A percentile compares a stretch with the other conserved stretches of the same genome.
Conservation (phyloP, 345 rosid genomes). For the Populus euphratica region DNA sequence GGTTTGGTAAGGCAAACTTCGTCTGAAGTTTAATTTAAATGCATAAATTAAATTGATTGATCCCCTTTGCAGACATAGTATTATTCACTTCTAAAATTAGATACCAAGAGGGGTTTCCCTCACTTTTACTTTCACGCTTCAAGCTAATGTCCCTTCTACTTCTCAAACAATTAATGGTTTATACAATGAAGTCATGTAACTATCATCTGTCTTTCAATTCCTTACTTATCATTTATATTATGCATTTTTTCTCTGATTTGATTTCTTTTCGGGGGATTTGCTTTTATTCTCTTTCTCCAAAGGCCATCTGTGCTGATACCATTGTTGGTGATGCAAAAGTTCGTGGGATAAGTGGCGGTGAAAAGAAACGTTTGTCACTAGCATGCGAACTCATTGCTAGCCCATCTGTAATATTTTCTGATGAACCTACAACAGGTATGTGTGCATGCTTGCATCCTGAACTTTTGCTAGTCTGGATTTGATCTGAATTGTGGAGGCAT, state of each 20-base stretch:
- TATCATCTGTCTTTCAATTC: background rate
- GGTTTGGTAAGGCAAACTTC: constrained; percentile 62
- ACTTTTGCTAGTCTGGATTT: constrained; percentile 1
- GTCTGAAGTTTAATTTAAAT: background rate
- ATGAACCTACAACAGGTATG: constrained; percentile 95
- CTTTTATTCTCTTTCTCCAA: constrained; percentile 32
- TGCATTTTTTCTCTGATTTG: background rate
- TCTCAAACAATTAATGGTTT: background rate
- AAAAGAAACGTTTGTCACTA: constrained; percentile 79
- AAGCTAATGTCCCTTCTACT: no score
- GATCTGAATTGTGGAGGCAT: background rate
- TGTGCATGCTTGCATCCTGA: constrained; percentile 12
- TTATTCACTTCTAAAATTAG: no score
- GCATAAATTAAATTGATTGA: background rate
- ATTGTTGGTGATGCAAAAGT: constrained; percentile 94
- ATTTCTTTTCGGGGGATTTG: constrained; percentile 17
- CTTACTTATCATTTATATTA: background rate
- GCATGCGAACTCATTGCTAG: constrained; percentile 98
- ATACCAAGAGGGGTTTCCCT: no score
- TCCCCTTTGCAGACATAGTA: no score
- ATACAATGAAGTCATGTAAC: background rate
- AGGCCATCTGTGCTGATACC: constrained; percentile 88
- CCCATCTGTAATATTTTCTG: constrained; percentile 94
- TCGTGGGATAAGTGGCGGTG: constrained; percentile 98
- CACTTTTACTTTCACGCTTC: no score